Base-by-base conservation (phyloP, 805 yeast species). In the Metschnikowia koreensis region DNA sequence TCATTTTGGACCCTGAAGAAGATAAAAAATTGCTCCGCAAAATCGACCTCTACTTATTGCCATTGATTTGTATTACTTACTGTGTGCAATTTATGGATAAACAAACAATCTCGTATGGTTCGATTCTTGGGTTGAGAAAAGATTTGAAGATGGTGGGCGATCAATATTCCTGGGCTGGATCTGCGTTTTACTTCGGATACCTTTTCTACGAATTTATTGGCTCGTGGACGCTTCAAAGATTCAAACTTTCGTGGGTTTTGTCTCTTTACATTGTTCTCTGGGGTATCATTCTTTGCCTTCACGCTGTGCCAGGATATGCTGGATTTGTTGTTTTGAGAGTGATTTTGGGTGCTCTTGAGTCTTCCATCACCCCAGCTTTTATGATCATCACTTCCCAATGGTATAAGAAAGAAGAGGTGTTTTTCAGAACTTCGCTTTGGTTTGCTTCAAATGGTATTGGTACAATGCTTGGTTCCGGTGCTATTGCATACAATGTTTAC, bases 81-180 rank as follows among this genome's bases (percentile, higher is more conserved):
- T 73, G 80, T 12, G 64, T 77, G 17, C 87, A 82, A 64, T 80
- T 73, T 56, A 79, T 84, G 83, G 89, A 84, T 66, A 84, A 84
- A 62, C 66, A 70, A 17, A 68, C 86, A 3, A 75, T 72, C 44
- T 70, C 81, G 22, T 77, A 75, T 43, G 81, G 84, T 1, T 75
- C 84, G 6, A 75, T 82, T 38, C 71, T 77, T 76, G 86, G 82
- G 43, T 66, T 78, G 45, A 66, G 70, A 55, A 63, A 59, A 8
- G 84, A 74, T 52, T 65, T 74, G 56, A 67, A 68, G 17, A 53
- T 53, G 56, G 46, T n/a, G 33, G 56, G 56, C 43, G 47, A 50
- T 37, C 61, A 51, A 72, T 78, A 71, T 52, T 63, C 75, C 13
- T 57, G 61, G 62, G 44, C 55, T 3, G 49, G 53, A 2, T 47